Evolutionary conservation across 495 filamentous ascomycete genomes (phyloP), one percentile per base, ranked within the genome.

Genomic region (Alectoria sarmentosa): DNA sequence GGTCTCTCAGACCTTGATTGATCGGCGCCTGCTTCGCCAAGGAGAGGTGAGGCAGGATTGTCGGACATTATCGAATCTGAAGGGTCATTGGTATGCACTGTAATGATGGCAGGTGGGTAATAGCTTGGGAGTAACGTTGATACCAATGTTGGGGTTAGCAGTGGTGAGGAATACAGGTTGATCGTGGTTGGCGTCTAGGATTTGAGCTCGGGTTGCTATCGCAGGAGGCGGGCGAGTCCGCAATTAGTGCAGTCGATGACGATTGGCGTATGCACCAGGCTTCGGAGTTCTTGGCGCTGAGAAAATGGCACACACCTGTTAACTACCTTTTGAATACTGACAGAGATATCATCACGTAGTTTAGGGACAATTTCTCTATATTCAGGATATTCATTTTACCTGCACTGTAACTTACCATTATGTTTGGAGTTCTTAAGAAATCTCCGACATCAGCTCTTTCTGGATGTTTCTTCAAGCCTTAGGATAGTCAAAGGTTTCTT

Each of bases 31-130:
- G 42, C 63, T 48, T 39, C 57, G 34, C 63, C 42, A 17, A 65
- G 63, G 17, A 68, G 68, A n/a, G 68, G 68, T 37, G 59, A 60
- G 21, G 62, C 34, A 30, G 68, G 62, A 56, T 70, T 65, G 46
- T 68, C 66, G 7, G 68, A 60, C 68, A 70, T 70, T 15, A 10
- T 61, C 36, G 30, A 30, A 39, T 17, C 46, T 46, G 6, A 17
- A 42, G 30, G 38, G 14, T 58, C 49, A 64, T 46, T 37, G 14
- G 30, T 58, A 30, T 37, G 32, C 17, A 10, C 23, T 46, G 46
- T 28, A 21, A 46, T 21, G 39, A 48, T 46, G 21, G 19, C 17
- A 23, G 8, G 14, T 42, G 58, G 21, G 10, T 37, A 21, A 17
- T 17, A 52, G 32, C 21, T 59, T 26, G 4, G n/a, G n/a, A 14